Conservation (phyloP, 2,329 filamentous ascomycete species). For the Aureobasidium sp. region DNA sequence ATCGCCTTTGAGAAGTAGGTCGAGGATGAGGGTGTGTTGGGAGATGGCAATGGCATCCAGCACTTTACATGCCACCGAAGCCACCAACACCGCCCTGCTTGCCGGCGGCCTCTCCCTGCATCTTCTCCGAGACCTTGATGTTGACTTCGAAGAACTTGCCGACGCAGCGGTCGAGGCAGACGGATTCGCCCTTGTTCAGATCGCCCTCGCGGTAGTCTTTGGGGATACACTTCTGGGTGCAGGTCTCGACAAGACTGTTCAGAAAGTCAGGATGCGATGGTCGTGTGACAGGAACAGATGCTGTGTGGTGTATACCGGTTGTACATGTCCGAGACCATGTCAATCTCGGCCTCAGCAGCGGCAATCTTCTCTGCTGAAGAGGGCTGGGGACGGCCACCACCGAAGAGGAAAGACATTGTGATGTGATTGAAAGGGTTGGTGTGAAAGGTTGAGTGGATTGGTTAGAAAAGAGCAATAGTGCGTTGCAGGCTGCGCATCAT, state of each 20-base stretch:
- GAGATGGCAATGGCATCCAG: background rate
- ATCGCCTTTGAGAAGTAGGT: background rate
- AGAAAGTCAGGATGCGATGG: constrained; percentile 13
- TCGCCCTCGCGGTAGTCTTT: constrained; percentile 89
- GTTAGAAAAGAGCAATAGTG: too few relatives aligned
- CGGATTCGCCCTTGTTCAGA: constrained; percentile 97
- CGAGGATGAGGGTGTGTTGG: background rate
- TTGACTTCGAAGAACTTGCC: constrained; percentile 99
- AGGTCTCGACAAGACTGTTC: constrained; percentile 65
- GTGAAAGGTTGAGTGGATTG: background rate
- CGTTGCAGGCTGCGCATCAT: constrained; percentile 10
- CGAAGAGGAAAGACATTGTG: constrained; percentile 65
- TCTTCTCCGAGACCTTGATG: constrained; percentile 93
- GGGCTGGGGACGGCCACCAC: constrained; percentile 67
- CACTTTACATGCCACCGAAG: constrained; percentile 24
- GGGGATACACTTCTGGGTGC: constrained; percentile 90
- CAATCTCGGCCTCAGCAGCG: constrained; percentile 92
- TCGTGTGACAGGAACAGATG: background rate
- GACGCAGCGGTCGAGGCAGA: constrained; percentile 95
- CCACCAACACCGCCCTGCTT: constrained; percentile 51
- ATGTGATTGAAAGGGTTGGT: constrained; percentile 1
- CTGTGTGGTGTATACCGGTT: constrained; percentile 61
- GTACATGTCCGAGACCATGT: constrained; percentile 97
- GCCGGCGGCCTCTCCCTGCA: constrained; percentile 76
- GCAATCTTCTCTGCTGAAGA: constrained; percentile 96